phyloP scores from a whole-genome alignment of 2,329 filamentous ascomycete species.

The Bertia moriformis region DNA sequence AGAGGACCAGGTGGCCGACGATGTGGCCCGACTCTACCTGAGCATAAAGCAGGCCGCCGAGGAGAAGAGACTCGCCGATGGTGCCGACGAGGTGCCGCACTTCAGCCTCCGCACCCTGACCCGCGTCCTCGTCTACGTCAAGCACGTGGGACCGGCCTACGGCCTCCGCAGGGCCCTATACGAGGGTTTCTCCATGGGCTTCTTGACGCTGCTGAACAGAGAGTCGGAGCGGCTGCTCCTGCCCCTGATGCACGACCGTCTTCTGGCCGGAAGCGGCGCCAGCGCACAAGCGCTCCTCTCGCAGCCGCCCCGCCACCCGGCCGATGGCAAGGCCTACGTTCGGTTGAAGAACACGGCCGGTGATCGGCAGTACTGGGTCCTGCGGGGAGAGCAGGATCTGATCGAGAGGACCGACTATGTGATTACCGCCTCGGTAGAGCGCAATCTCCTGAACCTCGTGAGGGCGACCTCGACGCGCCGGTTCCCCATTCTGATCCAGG shows the following conservation, averaged over 20 bases:
- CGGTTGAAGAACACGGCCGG: conserved; percentile 53
- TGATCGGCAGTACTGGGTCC: conserved; percentile 75
- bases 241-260: conserved; percentile 66
- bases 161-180: conserved; percentile 74
- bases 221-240: conserved; percentile 67
- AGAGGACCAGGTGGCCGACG: conserved; percentile 60
- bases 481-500: conserved; percentile 90
- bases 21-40: conserved; percentile 77
- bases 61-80: conserved; percentile 77
- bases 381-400: conserved; percentile 52
- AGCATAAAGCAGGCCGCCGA: conserved; percentile 71
- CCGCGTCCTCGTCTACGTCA: conserved; percentile 74
- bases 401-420: conserved; percentile 81
- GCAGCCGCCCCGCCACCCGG: conserved; percentile 63
- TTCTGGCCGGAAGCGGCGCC: conserved; percentile 59
- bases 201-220: conserved; percentile 73
- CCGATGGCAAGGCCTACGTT: conserved; percentile 65
- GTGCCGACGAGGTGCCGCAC: conserved; percentile 86
- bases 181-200: conserved; percentile 97
- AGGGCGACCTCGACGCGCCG: conserved; percentile 80
- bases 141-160: conserved; percentile 70
- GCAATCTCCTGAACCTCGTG: conserved; percentile 87
- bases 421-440: conserved; percentile 85
- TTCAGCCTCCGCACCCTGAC: conserved; percentile 93
- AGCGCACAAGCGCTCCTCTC: conserved; percentile 54